Conservation (phyloP, 75 land plant genomes). For the Isoetes taiwanensis region DNA sequence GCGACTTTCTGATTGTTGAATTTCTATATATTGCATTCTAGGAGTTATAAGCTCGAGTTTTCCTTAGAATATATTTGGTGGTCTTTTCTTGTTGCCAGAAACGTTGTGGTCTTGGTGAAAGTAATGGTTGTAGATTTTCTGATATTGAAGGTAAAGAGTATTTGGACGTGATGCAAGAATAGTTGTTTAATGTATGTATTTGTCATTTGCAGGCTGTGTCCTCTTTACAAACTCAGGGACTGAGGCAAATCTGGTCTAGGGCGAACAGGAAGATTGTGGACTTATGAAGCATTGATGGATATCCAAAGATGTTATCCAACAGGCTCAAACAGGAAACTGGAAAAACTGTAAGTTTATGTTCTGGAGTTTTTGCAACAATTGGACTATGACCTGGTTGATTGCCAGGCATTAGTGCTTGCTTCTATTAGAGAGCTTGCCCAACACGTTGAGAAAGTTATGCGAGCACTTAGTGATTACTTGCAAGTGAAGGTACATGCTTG, state of each 20-base stretch:
- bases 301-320: constrained; percentile 68
- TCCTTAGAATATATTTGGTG: too few species aligned
- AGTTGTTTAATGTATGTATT: too few species aligned
- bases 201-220: too few species aligned
- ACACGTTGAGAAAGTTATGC: constrained; percentile 80
- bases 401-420: constrained; percentile 53
- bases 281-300: too few species aligned
- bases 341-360: constrained; percentile 17
- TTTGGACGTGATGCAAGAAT: constrained; percentile 68
- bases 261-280: too few species aligned
- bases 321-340: constrained; percentile 71
- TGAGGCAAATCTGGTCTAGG: too few species aligned
- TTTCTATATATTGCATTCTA: too few species aligned
- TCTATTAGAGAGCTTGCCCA: constrained; percentile 72
- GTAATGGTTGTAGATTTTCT: constrained; percentile 71
- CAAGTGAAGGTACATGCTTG: constrained; percentile 81
- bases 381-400: constrained; percentile 23
- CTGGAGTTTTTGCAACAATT: constrained; percentile 43
- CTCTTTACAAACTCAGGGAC: too few species aligned
- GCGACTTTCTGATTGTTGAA: too few species aligned
- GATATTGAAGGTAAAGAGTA: constrained; percentile 82
- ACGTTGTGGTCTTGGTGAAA: constrained; percentile 47
- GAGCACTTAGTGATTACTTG: constrained; percentile 66
- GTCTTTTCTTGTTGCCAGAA: too few species aligned
- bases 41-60: too few species aligned